A percentile compares a stretch with the other conserved stretches of the same genome.
These are phyloP conservation scores for Coleophoma crateriformis DNA, from an alignment of 2,329 filamentous ascomycete genomes.

Conservation along the genomic window DNA sequence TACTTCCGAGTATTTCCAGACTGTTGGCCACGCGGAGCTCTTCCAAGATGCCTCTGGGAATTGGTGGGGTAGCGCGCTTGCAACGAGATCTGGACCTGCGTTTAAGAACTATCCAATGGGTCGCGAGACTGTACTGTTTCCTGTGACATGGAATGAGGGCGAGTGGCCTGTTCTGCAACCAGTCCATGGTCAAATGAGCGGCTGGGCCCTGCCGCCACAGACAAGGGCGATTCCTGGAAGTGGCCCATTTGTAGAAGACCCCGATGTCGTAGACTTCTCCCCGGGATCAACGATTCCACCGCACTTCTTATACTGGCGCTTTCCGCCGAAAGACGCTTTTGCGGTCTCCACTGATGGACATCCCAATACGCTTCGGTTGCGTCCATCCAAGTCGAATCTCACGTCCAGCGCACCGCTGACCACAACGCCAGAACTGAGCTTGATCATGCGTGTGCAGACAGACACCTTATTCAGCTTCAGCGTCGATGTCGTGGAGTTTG, in stretches of 20 bases:
- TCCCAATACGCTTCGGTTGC: slow-evolving; percentile 38
- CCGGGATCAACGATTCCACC: slow-evolving; percentile 38
- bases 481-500: slow-evolving; percentile 37
- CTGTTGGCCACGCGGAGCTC: slow-evolving; percentile 50
- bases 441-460: slow-evolving; percentile 48
- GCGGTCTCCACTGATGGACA: slow-evolving; percentile 36
- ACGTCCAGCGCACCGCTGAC: slow-evolving; percentile 45
- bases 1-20: slow-evolving; percentile 38
- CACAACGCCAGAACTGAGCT: slow-evolving; percentile 42
- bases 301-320: slow-evolving; percentile 53
- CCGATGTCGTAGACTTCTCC: slow-evolving; percentile 39
- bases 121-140: slow-evolving; percentile 43
- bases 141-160: slow-evolving; percentile 41
- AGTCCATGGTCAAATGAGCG: slow-evolving; percentile 38
- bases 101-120: slow-evolving; percentile 45
- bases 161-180: slow-evolving; percentile 41
- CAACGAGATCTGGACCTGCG: slow-evolving; percentile 36
- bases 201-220: slow-evolving; percentile 29
- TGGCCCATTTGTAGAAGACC: slow-evolving; percentile 35
- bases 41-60: slow-evolving; percentile 44
- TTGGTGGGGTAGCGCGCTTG: slow-evolving; percentile 47
- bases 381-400: slow-evolving; percentile 44
- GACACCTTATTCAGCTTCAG: slow-evolving; percentile 48
- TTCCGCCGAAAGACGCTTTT: slow-evolving; percentile 40
- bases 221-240: slow-evolving; percentile 29